Base-by-base conservation (phyloP, 2,329 filamentous ascomycete species). In the Ceratocystis cacaofunesta region DNA sequence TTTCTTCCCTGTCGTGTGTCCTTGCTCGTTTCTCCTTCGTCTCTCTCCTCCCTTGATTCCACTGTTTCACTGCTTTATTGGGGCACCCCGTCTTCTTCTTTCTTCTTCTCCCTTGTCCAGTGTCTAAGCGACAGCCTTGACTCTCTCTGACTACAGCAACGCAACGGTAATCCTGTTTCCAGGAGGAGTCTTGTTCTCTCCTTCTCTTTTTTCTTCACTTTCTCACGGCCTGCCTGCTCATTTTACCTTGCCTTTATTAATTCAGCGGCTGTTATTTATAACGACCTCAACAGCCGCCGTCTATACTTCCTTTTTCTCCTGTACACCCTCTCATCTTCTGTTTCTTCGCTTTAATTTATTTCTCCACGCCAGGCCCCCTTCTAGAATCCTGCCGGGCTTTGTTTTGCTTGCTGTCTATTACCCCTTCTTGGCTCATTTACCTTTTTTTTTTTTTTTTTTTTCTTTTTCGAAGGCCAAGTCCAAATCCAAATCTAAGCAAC, bases 101-200 rank as follows among this genome's bases (percentile, higher is more conserved):
- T 60, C 55, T 60, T 61, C 58, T 28, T 61, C 30, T 44, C 12
- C 58, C 58, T 36, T 41, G 58, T 19, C 58, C 15, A n/a, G 17
- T 41, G n/a, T 61, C 41, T 61, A 41, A 61, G 30, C 44, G 44
- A 52, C 30, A 30, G 44, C 62, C 46, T 62, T n/a, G 62, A 36
- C 48, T 52, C 55, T 41, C 48, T 52, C 55, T 41, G 62, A 48
- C 41, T 62, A 43, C 32, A 62, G 22, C 61, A 62, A 46, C 36
- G 22, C 61, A 62, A 46, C 36, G 30, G 22, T 28, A 57, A 57
- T 57, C 8, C 52, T 30, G 48, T 50, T 60, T 17, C 55, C 25
- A 60, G 28, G 32, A 60, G 25, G 32, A 60, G 28, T 60, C n/a
- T 30, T 60, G 28, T 60, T 60, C 32, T 60, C 22, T 60, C 32